Base-by-base conservation (phyloP, 352 stramenopile species). In the Pythium grandisporangium region DNA sequence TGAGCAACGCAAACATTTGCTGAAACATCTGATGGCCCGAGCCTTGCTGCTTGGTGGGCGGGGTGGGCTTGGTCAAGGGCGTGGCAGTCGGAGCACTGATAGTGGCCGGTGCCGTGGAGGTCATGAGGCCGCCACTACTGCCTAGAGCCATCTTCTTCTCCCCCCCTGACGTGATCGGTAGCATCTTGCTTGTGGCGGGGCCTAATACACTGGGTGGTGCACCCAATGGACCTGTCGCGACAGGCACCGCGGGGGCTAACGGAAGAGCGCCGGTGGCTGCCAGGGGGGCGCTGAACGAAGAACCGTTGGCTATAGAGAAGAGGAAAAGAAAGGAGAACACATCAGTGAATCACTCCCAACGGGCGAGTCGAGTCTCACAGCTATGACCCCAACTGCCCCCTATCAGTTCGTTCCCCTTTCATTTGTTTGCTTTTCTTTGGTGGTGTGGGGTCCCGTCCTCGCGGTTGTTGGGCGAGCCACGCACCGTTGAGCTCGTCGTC, bases 1-100 rank as follows among this genome's bases (percentile, higher is more conserved):
- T 84, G 30, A 90, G 39, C 26, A 90, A 51, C 23, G 73, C 77
- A 42, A 90, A 90, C 77, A 87, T 90, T 61, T 90, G 73, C 67
- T 87, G 70, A 42, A 90, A 87, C 72, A 85, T 86, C 63, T 90
- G 71, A 51, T 90, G 73, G 0, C 77, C 76, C 5, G 71, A 85
- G 10, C 70, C 76, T 1, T 66, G 42, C 38, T 78, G 65, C 36
- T 82, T 78, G 14, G 50, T 49, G 26, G 53, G 49, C 4, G 54
- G 29, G 1, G 38, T 41, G 8, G 48, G 48, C 13, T 33, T 25
- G 1, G 48, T 7, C 4, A 34, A 29, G 21, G 35, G 8, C 14
- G 45, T 4, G 7, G 52, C 30, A 51, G 51, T 12, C 40, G 51
- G 7, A 21, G 52, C n/a, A 57, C 58, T 14, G 48, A 55, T 13